Conservation (phyloP, 495 filamentous ascomycete genomes). For the Aspergillus taichungensis region DNA sequence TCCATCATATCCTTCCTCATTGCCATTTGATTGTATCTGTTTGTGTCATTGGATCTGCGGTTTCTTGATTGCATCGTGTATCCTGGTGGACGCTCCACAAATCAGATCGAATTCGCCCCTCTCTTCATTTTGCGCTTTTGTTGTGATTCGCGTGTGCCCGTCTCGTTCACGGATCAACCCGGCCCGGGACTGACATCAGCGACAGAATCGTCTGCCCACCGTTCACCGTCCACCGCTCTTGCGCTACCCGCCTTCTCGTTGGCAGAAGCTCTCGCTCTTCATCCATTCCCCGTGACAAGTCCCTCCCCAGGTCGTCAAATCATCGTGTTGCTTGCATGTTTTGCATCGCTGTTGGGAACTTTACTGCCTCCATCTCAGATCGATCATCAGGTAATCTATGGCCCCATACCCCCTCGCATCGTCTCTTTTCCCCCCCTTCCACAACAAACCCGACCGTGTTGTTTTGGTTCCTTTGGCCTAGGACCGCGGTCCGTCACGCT, state of each 20-base stretch:
- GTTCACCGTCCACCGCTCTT: not conserved
- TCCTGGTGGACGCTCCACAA: constrained; percentile 4
- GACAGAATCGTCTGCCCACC: no score
- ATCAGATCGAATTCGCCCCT: constrained; percentile 13
- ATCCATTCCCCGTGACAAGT: constrained; percentile 8
- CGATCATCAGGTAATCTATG: constrained; percentile 1
- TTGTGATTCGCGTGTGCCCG: constrained; percentile 4
- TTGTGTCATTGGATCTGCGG: no score
- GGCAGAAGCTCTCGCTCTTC: constrained; percentile 17
- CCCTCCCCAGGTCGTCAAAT: constrained; percentile 12
- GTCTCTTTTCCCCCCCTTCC: no score
- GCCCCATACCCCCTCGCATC: not conserved
- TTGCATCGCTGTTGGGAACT: constrained; percentile 1
- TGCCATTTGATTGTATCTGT: no score
- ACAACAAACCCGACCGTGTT: no score
- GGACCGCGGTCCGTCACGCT: constrained; percentile 5
- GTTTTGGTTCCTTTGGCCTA: constrained; percentile 2
- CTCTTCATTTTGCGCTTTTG: constrained; percentile 4
- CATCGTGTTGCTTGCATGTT: constrained; percentile 13
- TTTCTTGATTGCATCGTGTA: no score
- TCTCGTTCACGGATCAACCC: constrained; percentile 19
- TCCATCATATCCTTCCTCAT: no score
- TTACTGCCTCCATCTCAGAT: constrained; percentile 4
- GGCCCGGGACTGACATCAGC: constrained; percentile 27
- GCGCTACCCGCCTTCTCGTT: constrained; percentile 17